Evolutionary conservation across 495 filamentous ascomycete species (phyloP).

Genomic region (Penicillium soppii): DNA sequence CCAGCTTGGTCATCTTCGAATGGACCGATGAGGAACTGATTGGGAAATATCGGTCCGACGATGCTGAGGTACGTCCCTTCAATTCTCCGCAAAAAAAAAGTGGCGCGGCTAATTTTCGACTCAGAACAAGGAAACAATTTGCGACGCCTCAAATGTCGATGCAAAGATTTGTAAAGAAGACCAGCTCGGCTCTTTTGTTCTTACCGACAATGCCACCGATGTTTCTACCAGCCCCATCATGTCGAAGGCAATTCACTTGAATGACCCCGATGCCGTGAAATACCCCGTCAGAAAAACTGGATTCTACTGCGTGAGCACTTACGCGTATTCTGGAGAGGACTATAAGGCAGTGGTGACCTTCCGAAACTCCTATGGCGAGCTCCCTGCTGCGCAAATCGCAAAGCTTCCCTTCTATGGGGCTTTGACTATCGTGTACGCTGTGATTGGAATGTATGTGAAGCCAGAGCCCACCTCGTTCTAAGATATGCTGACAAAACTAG

Average conservation of each 20-base stretch:
- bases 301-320: constrained; percentile 92
- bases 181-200: constrained; percentile 81
- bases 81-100: background rate
- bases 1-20: constrained; percentile 90
- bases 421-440: constrained; percentile 89
- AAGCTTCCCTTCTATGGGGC: constrained; percentile 98
- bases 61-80: constrained; percentile 30
- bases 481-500: constrained; percentile 32
- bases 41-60: constrained; percentile 48
- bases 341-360: constrained; percentile 87
- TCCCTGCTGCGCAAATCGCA: constrained; percentile 91
- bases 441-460: constrained; percentile 65
- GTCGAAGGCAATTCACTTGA: constrained; percentile 79
- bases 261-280: constrained; percentile 67
- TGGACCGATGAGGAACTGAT: constrained; percentile 82
- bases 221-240: constrained; percentile 67
- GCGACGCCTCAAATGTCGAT: constrained; percentile 66
- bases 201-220: constrained; percentile 69
- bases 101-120: constrained; percentile 15
- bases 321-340: constrained; percentile 55
- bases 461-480: background rate
- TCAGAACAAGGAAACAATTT: constrained; percentile 69
- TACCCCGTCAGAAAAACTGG: constrained; percentile 86
- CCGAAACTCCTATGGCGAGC: constrained; percentile 92
- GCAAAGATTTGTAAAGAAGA: constrained; percentile 66